Evolutionary conservation across 2,329 filamentous ascomycete species (phyloP), one percentile per base, ranked within the genome.

Genomic region (Aaosphaeria arxii): DNA sequence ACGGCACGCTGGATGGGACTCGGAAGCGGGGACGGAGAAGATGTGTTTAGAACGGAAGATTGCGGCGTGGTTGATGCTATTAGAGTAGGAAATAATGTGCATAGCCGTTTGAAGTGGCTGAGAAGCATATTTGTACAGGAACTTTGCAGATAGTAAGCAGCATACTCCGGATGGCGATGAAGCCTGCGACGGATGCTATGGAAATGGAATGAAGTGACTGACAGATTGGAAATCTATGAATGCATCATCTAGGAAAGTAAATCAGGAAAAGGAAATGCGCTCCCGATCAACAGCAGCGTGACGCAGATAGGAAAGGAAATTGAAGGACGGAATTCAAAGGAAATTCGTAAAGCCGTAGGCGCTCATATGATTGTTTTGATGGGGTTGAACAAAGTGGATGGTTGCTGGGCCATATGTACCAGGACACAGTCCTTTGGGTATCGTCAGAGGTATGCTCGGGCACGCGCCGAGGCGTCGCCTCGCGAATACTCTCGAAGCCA

Each of bases 101-200:
- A 69, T 64, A 67, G 59, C 61, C 63, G 63, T 62, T 61, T 62
- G 47, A 61, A 54, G 61, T 62, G 64, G 61, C 66, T 62, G 56
- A 67, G 52, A 62, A 65, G 60, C 67, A 71, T 71, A 71, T 54
- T 67, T 56, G 60, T 69, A 69, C 66, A 66, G 49, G 50, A 59
- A 54, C 63, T 67, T 55, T 45, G 51, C 50, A 49, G 17, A 46
- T 36, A 31, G 56, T 70, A 52, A 68, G 62, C 62, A 58, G 50
- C 58, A 63, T 66, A 56, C 47, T 56, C 54, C 45, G 17, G 17
- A 24, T 24, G 17, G 17, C 17, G 17, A 24, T 24, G 17, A 24
- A 24, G 17, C 17, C 17, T 24, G 17, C 17, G 17, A 24, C 17
- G 17, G 17, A 24, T 24, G 17, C 2, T 24, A 24, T 24, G 44